Base-by-base conservation (phyloP, 768 basidiomycete species). In the Kwoniella botswanensis region DNA sequence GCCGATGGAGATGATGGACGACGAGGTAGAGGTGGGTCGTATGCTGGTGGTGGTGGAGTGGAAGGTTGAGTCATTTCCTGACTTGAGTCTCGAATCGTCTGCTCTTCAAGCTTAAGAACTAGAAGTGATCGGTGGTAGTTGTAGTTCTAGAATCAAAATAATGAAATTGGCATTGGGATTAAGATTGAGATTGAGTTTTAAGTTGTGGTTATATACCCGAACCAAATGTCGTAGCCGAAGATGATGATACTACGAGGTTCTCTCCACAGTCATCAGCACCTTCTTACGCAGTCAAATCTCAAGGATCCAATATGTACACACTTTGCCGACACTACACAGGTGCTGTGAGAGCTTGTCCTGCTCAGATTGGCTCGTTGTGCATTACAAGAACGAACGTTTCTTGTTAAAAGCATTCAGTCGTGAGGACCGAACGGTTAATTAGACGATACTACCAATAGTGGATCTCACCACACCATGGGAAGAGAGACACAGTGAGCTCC, bases 371-470 rank as follows among this genome's bases (percentile, higher is more conserved):
- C n/a, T 55, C 54, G 24, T 18, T 12, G 11, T 11, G 18, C 11
- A n/a, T 1, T 3, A 55, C 54, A n/a, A 11, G 18, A 13, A 50
- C 46, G 46, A 50, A 50, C 46, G 46, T 55, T 22, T 24, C 24
- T 55, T 24, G 54, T 21, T 9, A 22, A 11, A 55, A 55, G 17
- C 54, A 22, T 11, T 55, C 11, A 22, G 11, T 55, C 6, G 24
- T 55, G 54, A 55, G 54, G 54, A 55, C 54, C 21, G 54, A 22
- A 55, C 54, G 54, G 54, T 55, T 22, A 24, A 52, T 35, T 35
- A 35, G 6, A 35, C 35, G 35, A 35, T 35, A 35, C 35, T 35
- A 35, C 35, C 35, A 35, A 35, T 9, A 35, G 35, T 35, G 35
- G 35, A 35, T 6, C 35, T 35, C 35, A 35, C 35, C 6, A 35